Base-by-base conservation (phyloP, 129 eudicot genomes). In the Flaveria trinervia region DNA sequence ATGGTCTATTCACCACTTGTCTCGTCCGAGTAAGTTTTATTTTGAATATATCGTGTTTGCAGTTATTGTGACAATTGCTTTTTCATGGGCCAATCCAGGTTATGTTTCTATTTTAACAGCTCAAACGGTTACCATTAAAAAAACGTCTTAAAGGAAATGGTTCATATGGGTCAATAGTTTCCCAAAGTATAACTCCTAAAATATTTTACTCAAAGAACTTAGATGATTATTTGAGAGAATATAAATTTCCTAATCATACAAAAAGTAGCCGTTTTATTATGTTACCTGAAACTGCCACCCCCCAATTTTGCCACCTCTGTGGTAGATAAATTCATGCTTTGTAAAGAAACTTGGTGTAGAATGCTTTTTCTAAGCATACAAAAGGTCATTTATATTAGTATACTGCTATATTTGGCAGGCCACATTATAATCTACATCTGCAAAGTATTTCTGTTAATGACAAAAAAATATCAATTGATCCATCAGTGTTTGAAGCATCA, bases 1-100 rank as follows among this genome's bases (percentile, higher is more conserved):
- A 86, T 95, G 67, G 99, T 95, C 79, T 95, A 79, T 84, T 87
- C 96, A 30, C 97, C 99, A 60, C 96, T 95, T 30, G 85, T 89
- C 43, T 89, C 92, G n/a, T 84, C 92, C 60, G 87, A 84, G 99
- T 95, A 89, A 74, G 93, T 81, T 68, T 84, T 71, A 73, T 52
- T 39, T 74, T 2, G 28, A 61, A 61, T n/a, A 25, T 61, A 61
- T 6, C 2, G 12, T 64, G 45, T 64, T 30, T 28, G 69, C 46
- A 64, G 0, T 64, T 64, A 30, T 13, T 30, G 45, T 3, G 22
- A 28, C 18, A 16, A 4, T 62, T 62, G 17, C 45, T 62, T 62
- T 22, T 30, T 14, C 68, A 62, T 26, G 68, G 45, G 41, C 43
- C 68, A 13, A 62, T 62, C 1, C 68, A 11, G 45, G 12, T 62